phyloP scores from a whole-genome alignment of 2,329 filamentous ascomycete species.

The Colletotrichum euphorbiae region DNA sequence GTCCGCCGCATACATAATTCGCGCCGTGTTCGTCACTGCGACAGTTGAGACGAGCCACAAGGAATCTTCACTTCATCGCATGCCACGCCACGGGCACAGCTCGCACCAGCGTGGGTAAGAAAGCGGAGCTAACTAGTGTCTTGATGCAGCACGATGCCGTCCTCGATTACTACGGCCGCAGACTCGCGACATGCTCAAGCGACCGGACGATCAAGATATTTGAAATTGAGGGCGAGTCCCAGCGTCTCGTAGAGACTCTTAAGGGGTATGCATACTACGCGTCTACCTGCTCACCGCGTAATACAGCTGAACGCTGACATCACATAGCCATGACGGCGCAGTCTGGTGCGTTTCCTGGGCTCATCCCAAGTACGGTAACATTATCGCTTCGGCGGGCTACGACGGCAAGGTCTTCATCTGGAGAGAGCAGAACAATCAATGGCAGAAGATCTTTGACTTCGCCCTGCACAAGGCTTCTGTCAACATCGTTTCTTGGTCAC shows the following conservation, averaged over 20 bases:
- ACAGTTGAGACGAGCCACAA: too few relatives aligned
- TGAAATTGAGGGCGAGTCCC: constrained; percentile 93
- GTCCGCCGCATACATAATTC: neutral
- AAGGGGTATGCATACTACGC: constrained; percentile 76
- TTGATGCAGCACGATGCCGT: constrained; percentile 87
- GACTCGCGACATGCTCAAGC: constrained; percentile 95
- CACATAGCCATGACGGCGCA: constrained; percentile 86
- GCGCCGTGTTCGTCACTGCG: neutral
- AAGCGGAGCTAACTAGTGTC: constrained; percentile 1
- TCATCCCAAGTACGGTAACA: constrained; percentile 98
- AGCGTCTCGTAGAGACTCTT: constrained; percentile 90
- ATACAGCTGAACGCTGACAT: constrained; percentile 2
- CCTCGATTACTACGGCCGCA: constrained; percentile 97
- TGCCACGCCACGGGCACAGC: neutral
- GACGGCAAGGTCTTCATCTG: constrained; percentile 99
- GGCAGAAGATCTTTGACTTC: constrained; percentile 93
- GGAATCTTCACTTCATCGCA: neutral
- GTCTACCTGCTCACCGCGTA: constrained; percentile 3
- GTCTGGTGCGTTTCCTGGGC: constrained; percentile 99
- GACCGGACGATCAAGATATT: constrained; percentile 99
- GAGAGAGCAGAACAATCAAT: constrained; percentile 83
- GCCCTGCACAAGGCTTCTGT: constrained; percentile 94
- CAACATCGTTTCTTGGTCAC: constrained; percentile 98
- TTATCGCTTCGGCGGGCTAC: constrained; percentile 94
- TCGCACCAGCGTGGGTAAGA: neutral